These are phyloP conservation scores for Glycine soja DNA, from an alignment of 306 rosid genomes.

Conservation along the genomic window DNA sequence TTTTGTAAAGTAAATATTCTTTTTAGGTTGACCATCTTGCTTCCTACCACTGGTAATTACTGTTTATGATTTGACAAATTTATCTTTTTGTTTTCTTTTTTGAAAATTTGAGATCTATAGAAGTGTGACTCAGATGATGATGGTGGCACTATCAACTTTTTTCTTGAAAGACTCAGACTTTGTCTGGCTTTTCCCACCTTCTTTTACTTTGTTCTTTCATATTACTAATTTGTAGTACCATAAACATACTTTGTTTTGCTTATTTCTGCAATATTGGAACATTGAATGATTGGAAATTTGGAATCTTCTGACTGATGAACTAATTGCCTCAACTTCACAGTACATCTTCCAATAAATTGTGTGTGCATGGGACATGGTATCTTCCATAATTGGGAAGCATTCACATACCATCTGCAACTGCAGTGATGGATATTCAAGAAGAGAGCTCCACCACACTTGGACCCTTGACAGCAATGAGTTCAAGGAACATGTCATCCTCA, in stretches of 20 bases:
- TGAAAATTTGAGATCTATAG: constrained; percentile 36
- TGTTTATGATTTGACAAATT: constrained; percentile 2
- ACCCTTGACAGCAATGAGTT: constrained; percentile 61
- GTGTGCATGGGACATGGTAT: constrained; percentile 48
- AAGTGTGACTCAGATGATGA: constrained; percentile 7
- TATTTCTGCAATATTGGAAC: background rate
- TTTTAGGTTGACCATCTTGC: constrained; percentile 5
- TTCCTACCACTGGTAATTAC: constrained; percentile 5
- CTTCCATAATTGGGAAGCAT: constrained; percentile 39
- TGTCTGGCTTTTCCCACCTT: constrained; percentile 13
- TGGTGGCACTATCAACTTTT: constrained; percentile 26
- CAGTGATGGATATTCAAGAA: constrained; percentile 73
- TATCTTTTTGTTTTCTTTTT: background rate
- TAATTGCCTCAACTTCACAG: constrained; percentile 50
- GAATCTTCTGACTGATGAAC: constrained; percentile 44
- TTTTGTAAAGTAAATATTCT: constrained; percentile 15
- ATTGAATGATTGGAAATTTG: constrained; percentile 27
- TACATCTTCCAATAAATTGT: constrained; percentile 20
- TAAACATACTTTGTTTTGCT: background rate
- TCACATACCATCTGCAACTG: constrained; percentile 23
- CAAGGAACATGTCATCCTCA: constrained; percentile 78
- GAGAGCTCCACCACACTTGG: constrained; percentile 64
- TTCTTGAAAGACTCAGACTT: constrained; percentile 14
- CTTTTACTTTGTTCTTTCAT: constrained; percentile 32
- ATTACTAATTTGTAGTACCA: constrained; percentile 3